These are phyloP conservation scores for Fomitopsis pinicola DNA, from an alignment of 1,284 basidiomycete species.

Conservation along the genomic window DNA sequence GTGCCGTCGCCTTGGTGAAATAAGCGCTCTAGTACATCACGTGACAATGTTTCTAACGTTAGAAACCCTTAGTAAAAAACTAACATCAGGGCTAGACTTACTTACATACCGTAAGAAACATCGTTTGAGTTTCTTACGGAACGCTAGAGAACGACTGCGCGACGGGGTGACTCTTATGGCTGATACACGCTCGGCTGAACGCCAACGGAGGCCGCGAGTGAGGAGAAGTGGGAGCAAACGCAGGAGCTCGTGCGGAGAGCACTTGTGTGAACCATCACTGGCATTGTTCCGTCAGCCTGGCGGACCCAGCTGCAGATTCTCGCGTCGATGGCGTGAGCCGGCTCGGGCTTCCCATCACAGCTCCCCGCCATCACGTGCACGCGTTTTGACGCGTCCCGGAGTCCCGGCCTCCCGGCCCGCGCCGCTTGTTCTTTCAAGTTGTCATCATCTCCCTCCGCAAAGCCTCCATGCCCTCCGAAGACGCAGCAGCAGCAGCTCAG, in stretches of 20 bases:
- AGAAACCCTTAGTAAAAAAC: too few species aligned
- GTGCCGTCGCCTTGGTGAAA: too few species aligned
- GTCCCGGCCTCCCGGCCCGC: background rate
- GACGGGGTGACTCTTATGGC: background rate
- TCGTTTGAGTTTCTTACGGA: too few species aligned
- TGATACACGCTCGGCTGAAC: background rate
- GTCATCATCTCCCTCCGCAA: background rate
- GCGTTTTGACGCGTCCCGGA: background rate
- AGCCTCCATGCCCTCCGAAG: slow-evolving; percentile 11
- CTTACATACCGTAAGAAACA: too few species aligned
- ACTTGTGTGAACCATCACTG: background rate
- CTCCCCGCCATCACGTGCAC: background rate
- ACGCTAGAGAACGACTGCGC: background rate
- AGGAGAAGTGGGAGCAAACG: background rate
- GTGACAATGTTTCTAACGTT: too few species aligned
- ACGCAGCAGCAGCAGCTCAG: slow-evolving; percentile 26
- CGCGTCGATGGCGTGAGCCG: background rate
- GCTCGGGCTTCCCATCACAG: background rate
- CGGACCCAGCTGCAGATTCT: too few species aligned
- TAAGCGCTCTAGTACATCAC: too few species aligned
- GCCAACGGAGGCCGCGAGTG: background rate
- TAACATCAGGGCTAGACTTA: too few species aligned
- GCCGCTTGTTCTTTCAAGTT: background rate
- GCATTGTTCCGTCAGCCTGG: background rate
- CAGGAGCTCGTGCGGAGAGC: background rate